Percentiles rank a stretch among this genome's conserved stretches.
Conservation (phyloP, 345 rosid species). For the Salix purpurea region DNA sequence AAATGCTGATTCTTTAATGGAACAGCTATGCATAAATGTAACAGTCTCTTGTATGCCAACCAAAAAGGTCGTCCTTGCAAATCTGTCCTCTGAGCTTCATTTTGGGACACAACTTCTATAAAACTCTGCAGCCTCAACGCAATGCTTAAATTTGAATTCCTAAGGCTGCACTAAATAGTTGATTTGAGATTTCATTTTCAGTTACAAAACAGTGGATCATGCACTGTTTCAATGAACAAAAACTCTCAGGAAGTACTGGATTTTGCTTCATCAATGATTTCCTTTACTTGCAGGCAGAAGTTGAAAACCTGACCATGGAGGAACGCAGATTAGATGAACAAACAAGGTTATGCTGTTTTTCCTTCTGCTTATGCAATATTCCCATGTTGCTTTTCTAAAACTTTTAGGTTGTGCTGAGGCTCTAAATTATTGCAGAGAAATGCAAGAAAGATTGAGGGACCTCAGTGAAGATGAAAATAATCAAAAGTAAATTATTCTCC, state of each 20-base stretch:
- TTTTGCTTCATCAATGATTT: background rate
- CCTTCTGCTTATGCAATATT: conserved; percentile 11
- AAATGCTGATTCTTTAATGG: background rate
- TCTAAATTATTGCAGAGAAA: conserved; percentile 53
- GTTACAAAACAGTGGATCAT: conserved; percentile 4
- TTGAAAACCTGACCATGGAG: conserved; percentile 61
- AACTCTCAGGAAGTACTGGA: background rate
- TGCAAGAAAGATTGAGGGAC: conserved; percentile 80
- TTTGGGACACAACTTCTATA: background rate
- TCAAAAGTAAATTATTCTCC: conserved; percentile 50
- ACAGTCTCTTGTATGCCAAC: background rate
- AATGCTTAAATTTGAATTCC: background rate
- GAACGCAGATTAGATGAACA: conserved; percentile 62
- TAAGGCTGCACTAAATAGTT: background rate
- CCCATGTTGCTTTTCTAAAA: conserved; percentile 5
- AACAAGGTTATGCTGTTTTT: conserved; percentile 41
- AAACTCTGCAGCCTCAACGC: background rate
- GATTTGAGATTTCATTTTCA: background rate
- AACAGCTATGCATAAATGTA: background rate
- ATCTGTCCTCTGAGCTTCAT: background rate
- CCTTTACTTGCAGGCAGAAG: conserved; percentile 56
- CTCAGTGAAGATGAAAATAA: conserved; percentile 86
- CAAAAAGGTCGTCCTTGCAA: background rate
- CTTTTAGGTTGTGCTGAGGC: conserved; percentile 27
- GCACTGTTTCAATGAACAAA: background rate